Percentiles rank a stretch among this genome's conserved stretches.
Conservation (phyloP, 2,329 filamentous ascomycete species). For the Colletotrichum sp. region DNA sequence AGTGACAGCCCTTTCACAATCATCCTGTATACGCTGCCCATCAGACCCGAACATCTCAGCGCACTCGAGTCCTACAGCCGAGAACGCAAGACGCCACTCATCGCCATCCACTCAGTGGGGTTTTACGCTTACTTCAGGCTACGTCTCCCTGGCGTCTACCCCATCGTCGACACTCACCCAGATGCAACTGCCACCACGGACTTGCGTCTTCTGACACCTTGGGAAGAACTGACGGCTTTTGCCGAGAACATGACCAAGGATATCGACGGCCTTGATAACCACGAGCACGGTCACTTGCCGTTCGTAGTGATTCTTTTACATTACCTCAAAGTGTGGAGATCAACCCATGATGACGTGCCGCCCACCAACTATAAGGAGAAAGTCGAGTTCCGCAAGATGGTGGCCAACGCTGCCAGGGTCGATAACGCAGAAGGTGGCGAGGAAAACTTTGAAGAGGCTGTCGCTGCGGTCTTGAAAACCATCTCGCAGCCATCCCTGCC, state of each 20-base stretch:
- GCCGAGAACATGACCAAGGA: conserved; percentile 69
- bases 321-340: conserved; percentile 83
- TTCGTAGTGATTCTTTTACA: conserved; percentile 84
- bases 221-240: conserved; percentile 79
- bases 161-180: conserved; percentile 95
- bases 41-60: conserved; percentile 46
- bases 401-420: conserved; percentile 71
- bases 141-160: conserved; percentile 77
- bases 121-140: conserved; percentile 93
- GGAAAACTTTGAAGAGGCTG: conserved; percentile 96
- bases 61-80: conserved; percentile 52
- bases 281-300: conserved; percentile 91
- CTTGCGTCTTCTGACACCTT: conserved; percentile 82
- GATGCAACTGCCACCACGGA: conserved; percentile 86
- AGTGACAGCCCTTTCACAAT: conserved; percentile 51
- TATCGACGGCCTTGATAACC: conserved; percentile 72
- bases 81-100: conserved; percentile 70
- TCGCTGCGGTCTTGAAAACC: conserved; percentile 86
- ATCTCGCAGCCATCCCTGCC: conserved; percentile 73
- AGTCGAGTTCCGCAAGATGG: conserved; percentile 75
- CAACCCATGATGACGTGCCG: conserved; percentile 66
- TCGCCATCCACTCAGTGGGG: conserved; percentile 87
- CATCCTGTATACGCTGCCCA: conserved; percentile 60
- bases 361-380: conserved; percentile 87
- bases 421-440: conserved; percentile 85